A percentile compares a stretch with the other conserved stretches of the same genome.
Evolutionary conservation across 208 protist genomes (phyloP).

Genomic region (Trypanosoma cruzi): DNA sequence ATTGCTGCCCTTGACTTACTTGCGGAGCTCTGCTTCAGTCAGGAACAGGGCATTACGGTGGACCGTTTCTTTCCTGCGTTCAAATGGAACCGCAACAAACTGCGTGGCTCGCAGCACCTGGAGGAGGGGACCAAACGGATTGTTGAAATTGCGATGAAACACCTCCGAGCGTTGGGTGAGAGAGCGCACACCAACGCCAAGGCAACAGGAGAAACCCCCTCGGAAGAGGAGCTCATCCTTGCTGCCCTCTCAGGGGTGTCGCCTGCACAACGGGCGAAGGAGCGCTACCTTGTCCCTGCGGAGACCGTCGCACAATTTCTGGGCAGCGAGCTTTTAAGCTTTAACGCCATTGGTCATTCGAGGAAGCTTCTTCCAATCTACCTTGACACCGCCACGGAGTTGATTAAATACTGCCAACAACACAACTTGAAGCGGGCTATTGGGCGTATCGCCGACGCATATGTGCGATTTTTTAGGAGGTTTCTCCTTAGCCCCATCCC

Average conservation of each 20-base stretch:
- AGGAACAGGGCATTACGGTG: constrained; percentile 32
- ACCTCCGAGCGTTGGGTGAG: constrained; percentile 47
- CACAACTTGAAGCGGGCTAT: constrained; percentile 45
- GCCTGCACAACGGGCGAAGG: constrained; percentile 43
- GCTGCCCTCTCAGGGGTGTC: constrained; percentile 58
- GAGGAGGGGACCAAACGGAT: constrained; percentile 55
- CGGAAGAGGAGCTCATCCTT: constrained; percentile 53
- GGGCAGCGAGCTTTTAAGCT: constrained; percentile 48
- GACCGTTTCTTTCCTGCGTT: constrained; percentile 34
- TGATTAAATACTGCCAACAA: constrained; percentile 60
- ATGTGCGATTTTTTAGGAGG: constrained; percentile 48
- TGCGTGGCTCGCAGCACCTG: constrained; percentile 55
- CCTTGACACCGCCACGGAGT: constrained; percentile 52
- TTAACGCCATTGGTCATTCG: constrained; percentile 63
- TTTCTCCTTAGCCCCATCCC: constrained; percentile 45
- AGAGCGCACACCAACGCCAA: constrained; percentile 32
- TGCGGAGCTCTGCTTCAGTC: constrained; percentile 53
- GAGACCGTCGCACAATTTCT: constrained; percentile 37
- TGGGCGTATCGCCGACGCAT: constrained; percentile 36
- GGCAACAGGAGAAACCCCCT: constrained; percentile 31
- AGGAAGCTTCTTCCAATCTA: constrained; percentile 67
- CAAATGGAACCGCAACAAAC: constrained; percentile 37
- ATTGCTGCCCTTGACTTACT: constrained; percentile 60
- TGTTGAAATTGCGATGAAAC: constrained; percentile 46
- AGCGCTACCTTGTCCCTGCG: constrained; percentile 57